A percentile compares a stretch with the other conserved stretches of the same genome.
These are phyloP conservation scores for Sugiyamaella paludigena DNA, from an alignment of 1,139 yeast genomes.

Conservation along the genomic window DNA sequence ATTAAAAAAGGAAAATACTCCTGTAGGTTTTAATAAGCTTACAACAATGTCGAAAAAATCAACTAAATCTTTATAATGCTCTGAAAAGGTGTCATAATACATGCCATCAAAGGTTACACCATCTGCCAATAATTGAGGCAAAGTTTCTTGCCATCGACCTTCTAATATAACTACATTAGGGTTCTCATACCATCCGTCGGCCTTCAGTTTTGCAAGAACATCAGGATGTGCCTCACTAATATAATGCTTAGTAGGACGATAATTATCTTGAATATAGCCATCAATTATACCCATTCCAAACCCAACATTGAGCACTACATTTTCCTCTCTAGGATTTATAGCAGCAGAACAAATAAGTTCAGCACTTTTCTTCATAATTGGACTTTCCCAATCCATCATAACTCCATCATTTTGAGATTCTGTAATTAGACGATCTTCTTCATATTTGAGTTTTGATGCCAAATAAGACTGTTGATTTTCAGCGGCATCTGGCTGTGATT, in stretches of 20 bases:
- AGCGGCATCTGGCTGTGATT: conserved; percentile 29
- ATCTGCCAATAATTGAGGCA: conserved; percentile 60
- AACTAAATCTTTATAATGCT: conserved; percentile 81
- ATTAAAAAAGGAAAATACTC: conserved; percentile 80
- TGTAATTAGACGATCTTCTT: conserved; percentile 69
- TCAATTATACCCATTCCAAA: conserved; percentile 98
- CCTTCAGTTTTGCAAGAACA: conserved; percentile 62
- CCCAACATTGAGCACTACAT: conserved; percentile 74
- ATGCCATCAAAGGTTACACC: conserved; percentile 86
- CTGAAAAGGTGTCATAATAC: conserved; percentile 91
- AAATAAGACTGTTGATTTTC: conserved; percentile 61
- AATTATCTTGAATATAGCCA: conserved; percentile 58
- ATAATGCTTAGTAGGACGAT: conserved; percentile 65
- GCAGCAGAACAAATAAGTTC: conserved; percentile 23
- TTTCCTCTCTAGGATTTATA: conserved; percentile 30
- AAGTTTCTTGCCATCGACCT: conserved; percentile 88
- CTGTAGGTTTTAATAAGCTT: conserved; percentile 72
- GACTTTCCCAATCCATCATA: conserved; percentile 96
- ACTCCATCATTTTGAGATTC: conserved; percentile 79
- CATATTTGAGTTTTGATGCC: conserved; percentile 64
- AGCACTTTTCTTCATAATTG: conserved; percentile 78
- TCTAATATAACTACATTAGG: conserved; percentile 68
- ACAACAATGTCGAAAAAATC: conserved; percentile 79
- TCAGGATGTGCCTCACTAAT: conserved; percentile 96
- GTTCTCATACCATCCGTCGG: conserved; percentile 83